These are phyloP conservation scores for Chimonanthus salicifolius DNA, from an alignment of 164 flowering plant genomes.

Conservation along the genomic window DNA sequence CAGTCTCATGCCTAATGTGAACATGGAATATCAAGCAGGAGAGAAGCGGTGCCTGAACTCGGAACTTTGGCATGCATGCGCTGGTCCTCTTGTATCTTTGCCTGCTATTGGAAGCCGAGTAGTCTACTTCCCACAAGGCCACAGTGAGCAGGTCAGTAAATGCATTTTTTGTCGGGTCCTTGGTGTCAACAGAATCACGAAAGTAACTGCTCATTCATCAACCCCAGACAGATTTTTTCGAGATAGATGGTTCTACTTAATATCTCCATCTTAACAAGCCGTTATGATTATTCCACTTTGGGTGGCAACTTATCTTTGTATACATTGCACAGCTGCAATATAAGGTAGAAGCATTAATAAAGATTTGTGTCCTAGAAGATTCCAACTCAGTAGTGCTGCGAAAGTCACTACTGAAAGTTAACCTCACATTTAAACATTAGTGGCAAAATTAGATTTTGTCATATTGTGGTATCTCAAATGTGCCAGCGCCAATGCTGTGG, in stretches of 20 bases:
- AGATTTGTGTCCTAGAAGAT: not conserved
- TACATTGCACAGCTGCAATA: not conserved
- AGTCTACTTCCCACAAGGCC: slow-evolving; percentile 92
- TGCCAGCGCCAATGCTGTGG: too few relatives aligned
- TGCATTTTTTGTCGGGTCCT: not conserved
- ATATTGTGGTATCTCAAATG: not conserved
- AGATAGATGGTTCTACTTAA: too few relatives aligned
- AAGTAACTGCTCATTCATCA: too few relatives aligned
- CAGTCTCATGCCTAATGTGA: not conserved
- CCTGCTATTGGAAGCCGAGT: slow-evolving; percentile 87
- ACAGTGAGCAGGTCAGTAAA: slow-evolving; percentile 76
- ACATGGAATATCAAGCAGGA: slow-evolving; percentile 34
- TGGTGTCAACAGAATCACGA: too few relatives aligned
- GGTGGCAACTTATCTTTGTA: not conserved
- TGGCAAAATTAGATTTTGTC: not conserved
- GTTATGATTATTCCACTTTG: too few relatives aligned
- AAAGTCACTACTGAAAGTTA: not conserved
- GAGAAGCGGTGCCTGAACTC: slow-evolving; percentile 74
- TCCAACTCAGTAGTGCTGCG: not conserved
- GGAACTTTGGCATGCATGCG: slow-evolving; percentile 99
- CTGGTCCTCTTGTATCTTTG: slow-evolving; percentile 93
- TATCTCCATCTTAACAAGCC: too few relatives aligned
- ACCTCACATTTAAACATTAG: not conserved
- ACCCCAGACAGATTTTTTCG: too few relatives aligned
- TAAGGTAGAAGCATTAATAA: not conserved